A percentile compares a stretch with the other conserved stretches of the same genome.
Evolutionary conservation across 805 yeast genomes (phyloP).

Genomic region (Myxozyma nipponensis): DNA sequence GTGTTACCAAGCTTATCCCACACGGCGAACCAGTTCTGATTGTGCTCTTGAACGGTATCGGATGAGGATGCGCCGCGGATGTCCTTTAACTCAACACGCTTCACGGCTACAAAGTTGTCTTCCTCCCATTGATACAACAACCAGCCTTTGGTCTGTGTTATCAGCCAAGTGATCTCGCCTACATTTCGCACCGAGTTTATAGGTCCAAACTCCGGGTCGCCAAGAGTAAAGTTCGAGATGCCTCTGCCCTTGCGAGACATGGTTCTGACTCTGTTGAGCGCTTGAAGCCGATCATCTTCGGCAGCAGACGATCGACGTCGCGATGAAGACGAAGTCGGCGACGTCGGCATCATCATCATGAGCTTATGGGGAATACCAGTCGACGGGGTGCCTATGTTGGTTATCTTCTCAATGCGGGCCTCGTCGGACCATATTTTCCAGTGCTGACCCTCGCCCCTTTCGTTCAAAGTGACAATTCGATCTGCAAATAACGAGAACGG

Average conservation of each 20-base stretch:
- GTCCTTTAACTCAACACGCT: conserved; percentile 2
- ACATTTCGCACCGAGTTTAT: conserved; percentile 16
- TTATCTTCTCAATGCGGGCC: conserved; percentile 22
- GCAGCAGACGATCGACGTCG: background rate
- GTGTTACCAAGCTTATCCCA: conserved; percentile 17
- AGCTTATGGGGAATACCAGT: background rate
- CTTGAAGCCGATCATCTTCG: background rate
- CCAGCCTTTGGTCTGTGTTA: conserved; percentile 24
- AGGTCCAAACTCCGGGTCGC: conserved; percentile 16
- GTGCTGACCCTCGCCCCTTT: conserved; percentile 16
- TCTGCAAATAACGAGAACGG: conserved; percentile 24
- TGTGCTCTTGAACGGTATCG: conserved; percentile 18
- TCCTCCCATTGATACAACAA: conserved; percentile 27
- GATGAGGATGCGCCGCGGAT: conserved; percentile 18
- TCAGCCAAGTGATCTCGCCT: conserved; percentile 24
- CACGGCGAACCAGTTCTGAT: conserved; percentile 24
- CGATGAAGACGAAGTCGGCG: background rate
- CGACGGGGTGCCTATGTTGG: conserved; percentile 19
- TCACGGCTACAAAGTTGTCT: conserved; percentile 13
- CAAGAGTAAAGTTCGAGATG: conserved; percentile 4
- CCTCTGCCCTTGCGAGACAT: conserved; percentile 5
- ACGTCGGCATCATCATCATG: too few species aligned
- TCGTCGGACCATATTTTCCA: conserved; percentile 29
- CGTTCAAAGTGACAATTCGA: conserved; percentile 25
- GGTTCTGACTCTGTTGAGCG: background rate